These are phyloP conservation scores for Ophiosphaerella narmari DNA, from an alignment of 2,329 filamentous ascomycete genomes.

Conservation along the genomic window DNA sequence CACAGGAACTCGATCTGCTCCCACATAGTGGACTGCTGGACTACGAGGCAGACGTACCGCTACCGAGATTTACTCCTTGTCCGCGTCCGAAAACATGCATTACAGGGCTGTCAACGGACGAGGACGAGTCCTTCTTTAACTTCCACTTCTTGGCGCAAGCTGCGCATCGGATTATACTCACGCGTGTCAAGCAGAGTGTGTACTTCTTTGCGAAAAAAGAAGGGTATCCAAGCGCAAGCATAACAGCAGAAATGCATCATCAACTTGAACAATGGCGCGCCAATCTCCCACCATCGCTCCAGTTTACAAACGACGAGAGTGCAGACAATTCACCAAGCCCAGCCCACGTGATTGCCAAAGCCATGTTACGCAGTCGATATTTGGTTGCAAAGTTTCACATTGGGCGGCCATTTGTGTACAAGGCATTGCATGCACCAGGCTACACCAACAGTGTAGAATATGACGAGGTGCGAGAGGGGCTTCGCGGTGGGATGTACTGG, in stretches of 20 bases:
- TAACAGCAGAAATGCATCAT: slow-evolving; percentile 59
- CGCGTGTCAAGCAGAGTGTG: slow-evolving; percentile 56
- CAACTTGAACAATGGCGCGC: slow-evolving; percentile 61
- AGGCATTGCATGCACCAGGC: slow-evolving; percentile 40
- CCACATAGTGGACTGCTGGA: slow-evolving; percentile 57
- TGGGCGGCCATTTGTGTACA: slow-evolving; percentile 45
- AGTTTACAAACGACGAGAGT: slow-evolving; percentile 49
- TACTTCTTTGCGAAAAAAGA: slow-evolving; percentile 54
- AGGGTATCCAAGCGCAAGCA: slow-evolving; percentile 50
- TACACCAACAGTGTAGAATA: slow-evolving; percentile 40
- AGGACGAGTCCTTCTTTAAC: slow-evolving; percentile 60
- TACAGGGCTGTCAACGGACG: slow-evolving; percentile 44
- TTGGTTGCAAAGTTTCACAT: slow-evolving; percentile 46
- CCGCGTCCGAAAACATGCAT: slow-evolving; percentile 44
- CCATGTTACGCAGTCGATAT: slow-evolving; percentile 47
- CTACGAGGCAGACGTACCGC: slow-evolving; percentile 58
- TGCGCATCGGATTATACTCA: slow-evolving; percentile 61
- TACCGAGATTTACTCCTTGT: slow-evolving; percentile 58
- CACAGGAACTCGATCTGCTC: slow-evolving; percentile 57
- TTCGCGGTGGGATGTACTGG: slow-evolving; percentile 45
- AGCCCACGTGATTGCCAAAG: slow-evolving; percentile 45
- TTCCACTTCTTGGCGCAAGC: slow-evolving; percentile 63
- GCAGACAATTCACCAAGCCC: slow-evolving; percentile 36
- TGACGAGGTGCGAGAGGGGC: slow-evolving; percentile 31
- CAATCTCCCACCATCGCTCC: slow-evolving; percentile 55